Base-by-base conservation (phyloP, 2,329 filamentous ascomycete species). In the Alternaria sp. region DNA sequence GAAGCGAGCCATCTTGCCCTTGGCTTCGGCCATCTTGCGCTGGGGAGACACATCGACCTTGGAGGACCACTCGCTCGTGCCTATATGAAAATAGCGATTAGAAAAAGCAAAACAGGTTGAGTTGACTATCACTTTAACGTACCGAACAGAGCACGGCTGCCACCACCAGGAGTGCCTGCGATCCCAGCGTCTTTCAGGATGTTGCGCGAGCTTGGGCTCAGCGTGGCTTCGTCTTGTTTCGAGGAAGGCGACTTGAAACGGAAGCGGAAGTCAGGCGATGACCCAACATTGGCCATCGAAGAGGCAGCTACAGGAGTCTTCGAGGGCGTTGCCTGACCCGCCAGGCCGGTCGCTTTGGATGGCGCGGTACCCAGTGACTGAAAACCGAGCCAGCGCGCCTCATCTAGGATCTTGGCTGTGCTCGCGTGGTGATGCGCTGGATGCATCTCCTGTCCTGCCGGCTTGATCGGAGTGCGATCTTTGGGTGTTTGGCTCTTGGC, bases 371-470 rank as follows among this genome's bases (percentile, higher is more conserved):
- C 88, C 77, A 96, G 89, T 19, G 76, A 70, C 62, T 88, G 88
- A 80, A 97, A 97, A 15, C 94, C 94, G 21, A 97, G 85, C 73
- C 91, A 88, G 46, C 96, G 84, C 6, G 91, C 93, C 11, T 93
- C 93, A 25, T 96, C 93, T 2, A 91, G 88, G 47, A 92, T 84
- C 57, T 91, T 92, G 65, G 89, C 91, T 21, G 91, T 94, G 67
- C 85, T 90, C 57, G 88, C 86, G 61, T 96, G 93, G 60, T 89
- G 88, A 76, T 91, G 92, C 82, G 91, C 92, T 9, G 95, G 95
- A 77, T 97, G 94, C 94, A 97, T 97, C 78, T 97, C 93, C 63
- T 90, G 88, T 67, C 86, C 86, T 51, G 90, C 84, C 23, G 93
- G 91, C 81, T 91, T 91, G 69, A 91, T 83, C 6, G 89, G 86